Evolutionary conservation across 768 basidiomycete genomes (phyloP), one percentile per base, ranked within the genome.

Genomic region (Amylocystis lapponica): DNA sequence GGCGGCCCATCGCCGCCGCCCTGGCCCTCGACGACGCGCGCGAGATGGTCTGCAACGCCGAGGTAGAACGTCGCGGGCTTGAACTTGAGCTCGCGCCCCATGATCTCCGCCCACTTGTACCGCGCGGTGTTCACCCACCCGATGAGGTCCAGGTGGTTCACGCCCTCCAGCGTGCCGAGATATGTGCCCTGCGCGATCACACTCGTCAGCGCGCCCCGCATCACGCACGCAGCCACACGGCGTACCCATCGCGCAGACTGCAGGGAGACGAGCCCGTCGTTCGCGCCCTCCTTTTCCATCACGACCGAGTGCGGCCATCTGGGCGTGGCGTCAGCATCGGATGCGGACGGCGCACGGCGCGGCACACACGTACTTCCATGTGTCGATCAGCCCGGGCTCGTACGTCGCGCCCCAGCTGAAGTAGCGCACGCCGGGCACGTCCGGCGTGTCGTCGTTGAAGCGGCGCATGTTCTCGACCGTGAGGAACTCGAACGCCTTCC

Each of bases 401-500:
- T 93, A 93, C 11, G 74, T 74, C 2, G 96, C 96, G 10, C 96
- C 96, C 89, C 92, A 99, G 56, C 88, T 92, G 53, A 88, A 95
- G 63, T 99, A 99, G 50, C 78, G 74, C 41, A 98, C 84, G 19
- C 76, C 78, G 1, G 76, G 70, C 0, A 83, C 75, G 53, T 98
- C 83, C 0, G 88, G 86, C 0, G 89, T 89, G 27, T 83, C 73
- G 43, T 85, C 78, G 58, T 99, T 99, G 67, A 99, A 99, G 39
- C 73, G 64, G 27, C 74, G 75, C 95, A 98, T 99, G 48, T 79
- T 81, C 22, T 83, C 80, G 7, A 83, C 63, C 0, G 92, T 94
- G 34, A 99, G 78, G 44, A 75, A 85, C 56, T 91, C 81, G 49
- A 99, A 98, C 4, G 96, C 96, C 49, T 80, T 83, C 7, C 96